phyloP scores from a whole-genome alignment of 305 asterid species.

The Fraxinus platypoda region DNA sequence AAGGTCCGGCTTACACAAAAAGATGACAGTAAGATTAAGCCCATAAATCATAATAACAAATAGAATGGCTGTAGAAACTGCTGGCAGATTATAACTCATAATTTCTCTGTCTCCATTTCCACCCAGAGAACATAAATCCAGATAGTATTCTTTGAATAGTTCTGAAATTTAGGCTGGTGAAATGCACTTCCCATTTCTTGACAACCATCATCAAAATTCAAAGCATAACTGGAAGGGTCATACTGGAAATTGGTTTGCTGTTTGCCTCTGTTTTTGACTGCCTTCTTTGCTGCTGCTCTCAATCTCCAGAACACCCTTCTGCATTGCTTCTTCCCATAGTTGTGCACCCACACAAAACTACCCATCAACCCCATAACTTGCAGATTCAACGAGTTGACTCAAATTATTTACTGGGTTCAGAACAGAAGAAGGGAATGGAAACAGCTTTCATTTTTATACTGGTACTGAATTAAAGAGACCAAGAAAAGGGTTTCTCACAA shows the following conservation, averaged over 20 bases:
- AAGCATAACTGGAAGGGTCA: conserved; percentile 62
- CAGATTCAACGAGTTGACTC: background rate
- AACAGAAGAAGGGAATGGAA: background rate
- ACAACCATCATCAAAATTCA: conserved; percentile 63
- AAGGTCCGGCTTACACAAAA: background rate
- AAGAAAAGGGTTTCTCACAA: conserved; percentile 13
- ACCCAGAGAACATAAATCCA: conserved; percentile 55
- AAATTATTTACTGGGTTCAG: background rate
- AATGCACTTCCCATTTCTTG: conserved; percentile 15
- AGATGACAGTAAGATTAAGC: background rate
- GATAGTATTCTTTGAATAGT: conserved; percentile 20
- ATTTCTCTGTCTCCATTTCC: conserved; percentile 34
- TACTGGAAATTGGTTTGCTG: conserved; percentile 47
- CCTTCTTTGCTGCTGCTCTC: conserved; percentile 53
- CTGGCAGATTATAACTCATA: conserved; percentile 2
- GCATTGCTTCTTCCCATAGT: conserved; percentile 43
- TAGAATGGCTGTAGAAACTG: background rate
- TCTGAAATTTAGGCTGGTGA: conserved; percentile 18
- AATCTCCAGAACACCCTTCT: conserved; percentile 48
- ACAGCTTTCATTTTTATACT: background rate
- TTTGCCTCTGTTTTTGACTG: conserved; percentile 33
- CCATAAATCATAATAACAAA: background rate
- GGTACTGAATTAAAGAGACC: background rate
- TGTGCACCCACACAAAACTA: conserved; percentile 38
- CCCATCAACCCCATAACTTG: conserved; percentile 24